Conservation (phyloP, 768 basidiomycete species). For the Pulveroboletus sp. region DNA sequence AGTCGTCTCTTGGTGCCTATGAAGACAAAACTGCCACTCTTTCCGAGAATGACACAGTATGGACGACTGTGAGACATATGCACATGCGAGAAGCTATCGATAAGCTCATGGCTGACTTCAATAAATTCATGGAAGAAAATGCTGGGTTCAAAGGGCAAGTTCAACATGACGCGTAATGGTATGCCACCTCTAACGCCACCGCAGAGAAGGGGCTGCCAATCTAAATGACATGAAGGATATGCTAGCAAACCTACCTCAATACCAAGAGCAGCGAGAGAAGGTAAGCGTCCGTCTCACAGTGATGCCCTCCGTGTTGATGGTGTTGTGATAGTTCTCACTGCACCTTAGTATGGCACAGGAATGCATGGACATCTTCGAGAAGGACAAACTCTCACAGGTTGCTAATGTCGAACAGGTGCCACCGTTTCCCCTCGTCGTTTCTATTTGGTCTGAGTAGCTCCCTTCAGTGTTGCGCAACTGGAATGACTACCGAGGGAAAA, state of each 20-base stretch:
- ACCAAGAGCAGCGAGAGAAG: constrained; percentile 94
- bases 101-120: constrained; percentile 95
- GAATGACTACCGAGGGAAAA: constrained; percentile 87
- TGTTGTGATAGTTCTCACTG: constrained; percentile 74
- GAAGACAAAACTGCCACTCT: constrained; percentile 88
- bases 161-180: background rate
- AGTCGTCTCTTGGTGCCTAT: constrained; percentile 77
- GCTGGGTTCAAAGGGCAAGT: constrained; percentile 89
- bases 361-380: constrained; percentile 92
- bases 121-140: constrained; percentile 90
- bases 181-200: constrained; percentile 3
- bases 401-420: constrained; percentile 88
- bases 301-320: background rate
- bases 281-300: constrained; percentile 35
- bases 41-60: constrained; percentile 86
- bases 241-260: constrained; percentile 92
- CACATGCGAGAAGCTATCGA: constrained; percentile 99
- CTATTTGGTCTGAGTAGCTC: background rate
- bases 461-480: constrained; percentile 87
- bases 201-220: constrained; percentile 76
- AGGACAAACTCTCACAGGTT: constrained; percentile 75
- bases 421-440: background rate
- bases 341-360: constrained; percentile 98
- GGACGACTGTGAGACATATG: constrained; percentile 92
- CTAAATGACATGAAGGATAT: constrained; percentile 99